phyloP scores from a whole-genome alignment of 768 basidiomycete genomes.

The Xerocomellus chrysenteron region DNA sequence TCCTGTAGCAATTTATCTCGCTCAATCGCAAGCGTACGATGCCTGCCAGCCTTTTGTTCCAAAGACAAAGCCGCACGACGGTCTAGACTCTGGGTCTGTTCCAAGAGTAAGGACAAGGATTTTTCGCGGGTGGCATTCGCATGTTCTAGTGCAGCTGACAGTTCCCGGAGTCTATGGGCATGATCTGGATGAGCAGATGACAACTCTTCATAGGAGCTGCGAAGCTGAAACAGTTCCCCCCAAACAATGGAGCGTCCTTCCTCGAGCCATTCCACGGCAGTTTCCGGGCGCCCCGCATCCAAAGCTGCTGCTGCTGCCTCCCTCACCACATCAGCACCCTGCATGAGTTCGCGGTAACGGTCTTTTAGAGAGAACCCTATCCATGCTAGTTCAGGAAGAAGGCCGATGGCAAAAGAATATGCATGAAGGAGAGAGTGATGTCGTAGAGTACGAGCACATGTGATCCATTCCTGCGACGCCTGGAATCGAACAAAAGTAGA shows the following conservation, averaged over 20 bases:
- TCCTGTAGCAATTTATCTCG: not conserved
- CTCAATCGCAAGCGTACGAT: conserved; percentile 2
- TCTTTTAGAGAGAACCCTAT: conserved; percentile 12
- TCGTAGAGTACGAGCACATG: not conserved
- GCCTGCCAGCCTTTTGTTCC: not conserved
- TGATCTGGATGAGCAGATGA: not conserved
- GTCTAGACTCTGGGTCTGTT: not conserved
- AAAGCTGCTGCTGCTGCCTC: conserved; percentile 25
- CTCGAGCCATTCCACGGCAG: conserved; percentile 11
- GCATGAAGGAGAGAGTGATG: conserved; percentile 17
- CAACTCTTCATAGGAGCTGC: conserved; percentile 4
- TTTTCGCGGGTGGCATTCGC: not conserved
- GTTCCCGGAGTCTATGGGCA: not conserved
- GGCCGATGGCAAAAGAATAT: conserved; percentile 15
- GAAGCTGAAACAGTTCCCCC: conserved; percentile 14
- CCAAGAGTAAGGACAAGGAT: not conserved
- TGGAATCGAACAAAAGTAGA: not conserved
- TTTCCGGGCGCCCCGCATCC: conserved; percentile 1
- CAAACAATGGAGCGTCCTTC: conserved; percentile 12
- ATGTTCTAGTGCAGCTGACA: not conserved
- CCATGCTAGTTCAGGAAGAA: conserved; percentile 19
- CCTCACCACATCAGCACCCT: conserved; percentile 15
- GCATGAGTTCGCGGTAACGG: conserved; percentile 16
- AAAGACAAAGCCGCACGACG: not conserved
- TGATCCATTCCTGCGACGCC: conserved; percentile 6